phyloP scores from a whole-genome alignment of 768 basidiomycete species.

The Candolleomyces efflorescens region DNA sequence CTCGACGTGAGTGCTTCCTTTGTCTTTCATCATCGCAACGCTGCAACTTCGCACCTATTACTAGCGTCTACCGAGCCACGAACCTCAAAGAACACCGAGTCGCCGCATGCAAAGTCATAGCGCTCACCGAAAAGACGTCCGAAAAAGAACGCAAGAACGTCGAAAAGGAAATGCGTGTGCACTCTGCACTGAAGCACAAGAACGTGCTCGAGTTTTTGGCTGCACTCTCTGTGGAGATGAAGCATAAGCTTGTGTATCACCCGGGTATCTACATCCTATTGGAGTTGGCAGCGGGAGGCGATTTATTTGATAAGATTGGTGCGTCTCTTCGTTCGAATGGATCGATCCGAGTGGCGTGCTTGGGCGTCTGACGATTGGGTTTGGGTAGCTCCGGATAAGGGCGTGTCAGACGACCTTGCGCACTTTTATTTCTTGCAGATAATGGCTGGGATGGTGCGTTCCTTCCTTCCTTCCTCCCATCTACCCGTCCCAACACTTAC shows the following conservation, averaged over 20 bases:
- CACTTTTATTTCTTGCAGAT: conserved; percentile 90
- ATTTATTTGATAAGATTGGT: conserved; percentile 99
- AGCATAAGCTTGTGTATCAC: conserved; percentile 51
- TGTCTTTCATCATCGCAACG: conserved; percentile 3
- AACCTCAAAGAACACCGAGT: conserved; percentile 60
- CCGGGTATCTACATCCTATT: conserved; percentile 91
- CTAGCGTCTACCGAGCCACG: conserved; percentile 81
- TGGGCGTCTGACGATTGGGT: background rate
- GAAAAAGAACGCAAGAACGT: conserved; percentile 72
- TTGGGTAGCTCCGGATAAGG: conserved; percentile 86
- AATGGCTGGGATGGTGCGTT: conserved; percentile 71
- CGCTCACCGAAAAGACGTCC: conserved; percentile 57
- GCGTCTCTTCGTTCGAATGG: conserved; percentile 18
- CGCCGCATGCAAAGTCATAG: conserved; percentile 85
- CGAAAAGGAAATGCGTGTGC: conserved; percentile 91
- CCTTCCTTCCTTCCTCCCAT: background rate
- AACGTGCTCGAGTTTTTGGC: conserved; percentile 85
- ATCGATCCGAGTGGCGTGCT: too few species aligned
- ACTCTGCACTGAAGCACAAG: conserved; percentile 69
- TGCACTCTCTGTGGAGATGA: conserved; percentile 67
- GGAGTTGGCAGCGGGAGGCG: conserved; percentile 90
- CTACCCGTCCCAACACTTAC: too few species aligned
- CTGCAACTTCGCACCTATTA: background rate
- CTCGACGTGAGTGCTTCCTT: conserved; percentile 8
- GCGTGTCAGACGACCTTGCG: conserved; percentile 80